Evolutionary conservation across 768 basidiomycete species (phyloP).

Genomic region (Leccinum truebloodii): DNA sequence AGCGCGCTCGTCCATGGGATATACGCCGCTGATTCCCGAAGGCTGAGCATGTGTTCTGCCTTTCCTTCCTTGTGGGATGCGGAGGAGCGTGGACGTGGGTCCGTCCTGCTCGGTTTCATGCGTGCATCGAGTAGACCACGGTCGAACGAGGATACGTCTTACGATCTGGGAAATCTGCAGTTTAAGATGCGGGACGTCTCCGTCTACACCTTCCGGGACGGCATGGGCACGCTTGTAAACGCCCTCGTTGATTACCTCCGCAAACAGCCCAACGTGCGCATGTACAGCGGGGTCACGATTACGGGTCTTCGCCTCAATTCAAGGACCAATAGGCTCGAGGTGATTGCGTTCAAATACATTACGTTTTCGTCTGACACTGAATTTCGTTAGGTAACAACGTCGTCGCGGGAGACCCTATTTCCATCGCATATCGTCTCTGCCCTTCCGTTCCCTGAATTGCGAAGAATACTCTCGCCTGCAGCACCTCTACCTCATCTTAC

Average conservation of each 20-base stretch:
- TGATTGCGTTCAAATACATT: conserved; percentile 25
- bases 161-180: conserved; percentile 51
- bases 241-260: conserved; percentile 52
- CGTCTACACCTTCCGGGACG: conserved; percentile 81
- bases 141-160: conserved; percentile 27
- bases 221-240: conserved; percentile 65
- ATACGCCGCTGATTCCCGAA: conserved; percentile 82
- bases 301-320: conserved; percentile 34
- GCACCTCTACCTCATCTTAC: conserved; percentile 60
- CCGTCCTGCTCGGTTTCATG: conserved; percentile 63
- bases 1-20: conserved; percentile 90
- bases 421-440: conserved; percentile 78
- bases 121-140: conserved; percentile 19
- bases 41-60: conserved; percentile 72
- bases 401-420: conserved; percentile 34
- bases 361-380: conserved; percentile 6
- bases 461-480: conserved; percentile 41
- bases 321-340: conserved; percentile 45
- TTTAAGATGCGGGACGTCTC: conserved; percentile 58
- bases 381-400: conserved; percentile 34
- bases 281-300: conserved; percentile 48
- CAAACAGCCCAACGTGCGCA: conserved; percentile 54
- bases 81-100: conserved; percentile 67
- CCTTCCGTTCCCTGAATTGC: conserved; percentile 60
- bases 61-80: conserved; percentile 75